Base-by-base conservation (phyloP, 345 rosid species). In the Isatis tinctoria region DNA sequence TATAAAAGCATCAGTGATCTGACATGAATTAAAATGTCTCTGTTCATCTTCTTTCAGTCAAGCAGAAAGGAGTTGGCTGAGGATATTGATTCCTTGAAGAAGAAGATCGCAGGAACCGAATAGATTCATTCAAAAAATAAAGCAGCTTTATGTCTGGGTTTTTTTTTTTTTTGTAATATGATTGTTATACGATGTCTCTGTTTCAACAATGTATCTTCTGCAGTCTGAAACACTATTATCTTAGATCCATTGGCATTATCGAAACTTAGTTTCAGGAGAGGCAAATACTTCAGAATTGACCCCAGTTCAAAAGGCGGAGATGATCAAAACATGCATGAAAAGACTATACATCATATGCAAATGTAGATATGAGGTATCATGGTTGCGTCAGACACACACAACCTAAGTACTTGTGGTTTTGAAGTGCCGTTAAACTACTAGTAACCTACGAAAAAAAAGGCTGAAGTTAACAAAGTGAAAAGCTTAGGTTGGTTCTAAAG, bases 51-150 rank as follows among this genome's bases (percentile, higher is more conserved):
- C 75, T 60, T 74, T 57, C 97, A 92, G 99, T 87, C 93, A 36
- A 90, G 97, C 90, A 79, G 99, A 84, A 95, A 95, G 82, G 99
- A 95, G 80, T 85, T 95, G 61, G 96, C 90, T 4, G 83, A 83
- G 18, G 98, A 95, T 76, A 95, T 95, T 60, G 99, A 95, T 16
- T 78, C 82, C 67, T 69, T 95, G 79, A 95, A 95, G 97, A 90
- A 92, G 91, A 92, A 90, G 90, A 90, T 95, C 73, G 85, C 92
- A 37, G 98, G 99, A 51, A 85, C 83, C 9, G 97, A 95, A 72
- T 90, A 85, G 85, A 75, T 67, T 36, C 45, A 22, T 60, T 37
- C 7, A 13, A 32, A 47, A 30, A n/a, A n/a, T n/a, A 41, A 11
- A 24, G n/a, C 30, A 36, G 56, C 62, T 59, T 66, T 67, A 22